Evolutionary conservation across 78 protist genomes (phyloP).

Genomic region (Dictyostelium capitatum): DNA sequence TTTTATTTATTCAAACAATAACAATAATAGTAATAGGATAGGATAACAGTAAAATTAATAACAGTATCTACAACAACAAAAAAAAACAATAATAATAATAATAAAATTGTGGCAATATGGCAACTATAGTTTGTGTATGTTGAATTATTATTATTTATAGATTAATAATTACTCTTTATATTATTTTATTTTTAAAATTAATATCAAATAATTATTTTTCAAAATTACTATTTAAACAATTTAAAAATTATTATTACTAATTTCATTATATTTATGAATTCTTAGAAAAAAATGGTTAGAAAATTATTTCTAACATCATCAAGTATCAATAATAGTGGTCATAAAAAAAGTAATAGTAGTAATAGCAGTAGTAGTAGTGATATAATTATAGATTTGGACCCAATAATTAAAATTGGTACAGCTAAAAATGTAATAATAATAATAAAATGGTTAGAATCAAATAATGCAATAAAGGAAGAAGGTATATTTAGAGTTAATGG

Average conservation of each 20-base stretch:
- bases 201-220: no score
- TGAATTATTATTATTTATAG: neutral
- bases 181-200: no score
- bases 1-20: neutral
- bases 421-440: neutral
- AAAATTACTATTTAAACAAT: no score
- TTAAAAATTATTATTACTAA: neutral
- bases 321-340: neutral
- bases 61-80: neutral
- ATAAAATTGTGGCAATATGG: neutral
- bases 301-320: neutral
- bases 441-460: neutral
- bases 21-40: neutral
- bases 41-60: no score
- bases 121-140: conserved; percentile 13
- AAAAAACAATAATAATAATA: neutral
- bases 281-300: conserved; percentile 13
- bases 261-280: neutral
- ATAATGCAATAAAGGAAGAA: neutral
- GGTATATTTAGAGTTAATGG: conserved; percentile 3
- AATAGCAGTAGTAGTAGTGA: neutral
- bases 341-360: neutral
- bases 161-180: neutral
- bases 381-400: neutral
- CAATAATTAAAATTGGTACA: neutral